A percentile compares a stretch with the other conserved stretches of the same genome.
Evolutionary conservation across 495 filamentous ascomycete genomes (phyloP).

Genomic region (Penicillium subrubescens): DNA sequence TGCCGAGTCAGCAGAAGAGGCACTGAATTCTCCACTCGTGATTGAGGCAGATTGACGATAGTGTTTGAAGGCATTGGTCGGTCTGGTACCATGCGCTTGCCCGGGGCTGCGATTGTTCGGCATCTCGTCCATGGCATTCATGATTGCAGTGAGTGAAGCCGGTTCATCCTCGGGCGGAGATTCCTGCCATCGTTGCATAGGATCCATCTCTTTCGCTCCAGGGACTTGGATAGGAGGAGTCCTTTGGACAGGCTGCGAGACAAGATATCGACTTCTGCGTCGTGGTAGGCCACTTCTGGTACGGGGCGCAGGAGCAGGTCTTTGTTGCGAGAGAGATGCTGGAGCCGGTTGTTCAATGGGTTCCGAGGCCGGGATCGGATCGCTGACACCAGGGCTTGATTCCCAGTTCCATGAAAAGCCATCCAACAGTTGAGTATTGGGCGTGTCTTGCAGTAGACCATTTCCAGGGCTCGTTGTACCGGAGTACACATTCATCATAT

Average conservation of each 20-base stretch:
- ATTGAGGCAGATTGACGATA: constrained; percentile 57
- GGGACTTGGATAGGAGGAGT: constrained; percentile 10
- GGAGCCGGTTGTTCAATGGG: not conserved
- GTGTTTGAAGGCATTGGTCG: constrained; percentile 54
- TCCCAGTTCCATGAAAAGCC: not conserved
- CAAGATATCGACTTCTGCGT: constrained; percentile 19
- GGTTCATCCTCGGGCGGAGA: constrained; percentile 79
- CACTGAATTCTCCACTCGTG: constrained; percentile 18
- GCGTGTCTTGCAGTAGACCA: not conserved
- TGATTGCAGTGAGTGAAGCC: constrained; percentile 68
- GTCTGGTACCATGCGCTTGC: constrained; percentile 12
- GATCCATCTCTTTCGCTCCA: constrained; percentile 25
- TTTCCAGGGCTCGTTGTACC: not conserved
- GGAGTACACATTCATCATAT: constrained; percentile 1
- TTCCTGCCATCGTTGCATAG: constrained; percentile 72
- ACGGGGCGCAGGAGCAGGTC: not conserved
- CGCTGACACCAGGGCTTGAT: not conserved
- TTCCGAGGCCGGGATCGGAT: not conserved
- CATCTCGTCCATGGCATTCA: constrained; percentile 59
- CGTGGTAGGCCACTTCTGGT: constrained; percentile 6
- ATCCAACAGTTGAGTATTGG: not conserved
- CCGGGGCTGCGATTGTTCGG: not conserved
- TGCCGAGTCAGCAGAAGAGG: constrained; percentile 16
- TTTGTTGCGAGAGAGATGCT: not conserved
- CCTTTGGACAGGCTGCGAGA: not conserved